Evolutionary conservation across 768 basidiomycete genomes (phyloP).

Genomic region (Tulasnella sp.): DNA sequence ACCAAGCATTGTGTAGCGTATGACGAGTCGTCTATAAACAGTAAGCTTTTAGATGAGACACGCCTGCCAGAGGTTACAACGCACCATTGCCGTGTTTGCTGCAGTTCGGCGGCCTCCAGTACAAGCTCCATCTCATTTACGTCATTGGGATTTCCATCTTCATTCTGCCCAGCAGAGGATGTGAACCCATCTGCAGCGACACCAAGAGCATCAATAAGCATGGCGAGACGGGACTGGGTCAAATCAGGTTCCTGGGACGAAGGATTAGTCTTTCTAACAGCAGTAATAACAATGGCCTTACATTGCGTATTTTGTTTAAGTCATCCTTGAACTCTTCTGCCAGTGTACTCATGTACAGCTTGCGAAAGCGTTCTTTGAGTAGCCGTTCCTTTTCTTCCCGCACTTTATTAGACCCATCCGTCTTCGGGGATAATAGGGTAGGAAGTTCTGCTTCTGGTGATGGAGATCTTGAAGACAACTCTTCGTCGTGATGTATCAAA

Average conservation of each 20-base stretch:
- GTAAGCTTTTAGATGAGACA: background rate
- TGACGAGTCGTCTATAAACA: background rate
- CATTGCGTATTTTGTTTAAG: conserved; percentile 73
- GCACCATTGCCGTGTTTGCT: background rate
- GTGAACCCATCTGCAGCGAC: conserved; percentile 64
- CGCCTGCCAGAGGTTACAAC: too few relatives aligned
- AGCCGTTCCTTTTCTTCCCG: conserved; percentile 36
- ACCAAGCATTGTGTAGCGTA: background rate
- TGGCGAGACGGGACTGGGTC: conserved; percentile 48
- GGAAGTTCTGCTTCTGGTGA: conserved; percentile 35
- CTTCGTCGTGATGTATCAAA: background rate
- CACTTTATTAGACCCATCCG: conserved; percentile 23
- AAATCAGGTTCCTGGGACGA: conserved; percentile 48
- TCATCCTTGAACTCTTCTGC: conserved; percentile 75
- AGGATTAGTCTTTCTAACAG: conserved; percentile 23
- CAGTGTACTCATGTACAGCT: conserved; percentile 79
- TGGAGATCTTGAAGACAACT: conserved; percentile 20
- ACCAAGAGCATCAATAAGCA: conserved; percentile 74
- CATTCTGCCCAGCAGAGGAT: conserved; percentile 21
- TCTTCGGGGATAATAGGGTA: conserved; percentile 35
- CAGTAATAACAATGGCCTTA: conserved; percentile 21
- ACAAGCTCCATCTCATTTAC: conserved; percentile 69
- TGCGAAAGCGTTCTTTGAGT: conserved; percentile 56
- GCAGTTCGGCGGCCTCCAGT: conserved; percentile 27
- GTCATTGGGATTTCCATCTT: background rate